These are phyloP conservation scores for Akanthomyces uredinophilus DNA, from an alignment of 2,329 filamentous ascomycete genomes.

Conservation along the genomic window DNA sequence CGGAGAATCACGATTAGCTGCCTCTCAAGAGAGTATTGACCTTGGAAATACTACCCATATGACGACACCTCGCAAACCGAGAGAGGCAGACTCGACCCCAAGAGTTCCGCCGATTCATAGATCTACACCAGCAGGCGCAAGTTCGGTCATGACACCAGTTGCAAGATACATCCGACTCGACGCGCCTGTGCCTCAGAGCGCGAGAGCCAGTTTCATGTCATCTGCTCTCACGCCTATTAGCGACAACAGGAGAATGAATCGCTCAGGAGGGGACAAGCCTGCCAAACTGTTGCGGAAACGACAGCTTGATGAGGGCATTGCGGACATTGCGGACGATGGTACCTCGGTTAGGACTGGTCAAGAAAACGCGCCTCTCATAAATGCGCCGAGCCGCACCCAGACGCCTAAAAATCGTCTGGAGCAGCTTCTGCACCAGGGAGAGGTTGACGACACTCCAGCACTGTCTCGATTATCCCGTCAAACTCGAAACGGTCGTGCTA, in stretches of 20 bases:
- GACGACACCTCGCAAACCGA: conserved; percentile 34
- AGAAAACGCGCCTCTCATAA: conserved; percentile 8
- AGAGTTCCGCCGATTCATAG: conserved; percentile 11
- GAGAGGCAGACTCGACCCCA: conserved; percentile 19
- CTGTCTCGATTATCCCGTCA: conserved; percentile 24
- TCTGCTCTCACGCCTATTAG: conserved; percentile 34
- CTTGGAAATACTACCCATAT: conserved; percentile 36
- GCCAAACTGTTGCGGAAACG: conserved; percentile 18
- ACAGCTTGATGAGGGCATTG: conserved; percentile 33
- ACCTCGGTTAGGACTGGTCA: conserved; percentile 22
- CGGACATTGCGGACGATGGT: conserved; percentile 45
- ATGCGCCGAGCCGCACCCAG: neutral
- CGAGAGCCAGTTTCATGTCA: conserved; percentile 18
- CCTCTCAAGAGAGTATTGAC: conserved; percentile 55
- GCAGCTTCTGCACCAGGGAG: conserved; percentile 29
- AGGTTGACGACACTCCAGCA: conserved; percentile 20
- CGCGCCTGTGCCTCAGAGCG: conserved; percentile 16
- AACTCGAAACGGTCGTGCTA: conserved; percentile 17
- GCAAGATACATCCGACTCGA: conserved; percentile 21
- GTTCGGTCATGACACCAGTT: conserved; percentile 13
- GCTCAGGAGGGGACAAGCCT: conserved; percentile 21
- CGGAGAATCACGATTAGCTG: conserved; percentile 16
- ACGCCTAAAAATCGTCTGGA: conserved; percentile 27
- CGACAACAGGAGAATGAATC: conserved; percentile 27
- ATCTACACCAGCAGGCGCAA: neutral